These are phyloP conservation scores for Diaporthe sp. DNA, from an alignment of 2,329 filamentous ascomycete genomes.

Conservation along the genomic window DNA sequence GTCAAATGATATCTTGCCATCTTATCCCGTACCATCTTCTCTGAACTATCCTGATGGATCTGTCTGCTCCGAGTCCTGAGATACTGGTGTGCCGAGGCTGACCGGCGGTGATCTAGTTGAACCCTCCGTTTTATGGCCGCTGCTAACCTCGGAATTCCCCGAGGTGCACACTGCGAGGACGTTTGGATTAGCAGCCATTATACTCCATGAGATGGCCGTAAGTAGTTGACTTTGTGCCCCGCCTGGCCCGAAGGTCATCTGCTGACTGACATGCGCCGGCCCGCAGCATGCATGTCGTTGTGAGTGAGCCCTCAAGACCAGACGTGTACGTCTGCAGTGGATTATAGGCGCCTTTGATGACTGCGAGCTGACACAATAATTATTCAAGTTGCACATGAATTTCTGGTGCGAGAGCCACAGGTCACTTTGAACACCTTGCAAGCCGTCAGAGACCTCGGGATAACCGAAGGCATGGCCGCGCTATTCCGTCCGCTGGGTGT, in stretches of 20 bases:
- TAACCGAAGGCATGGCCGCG: neutral
- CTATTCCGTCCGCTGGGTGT: neutral
- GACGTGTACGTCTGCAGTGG: neutral
- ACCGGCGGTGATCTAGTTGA: neutral
- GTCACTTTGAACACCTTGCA: neutral
- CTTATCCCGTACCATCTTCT: too few species aligned
- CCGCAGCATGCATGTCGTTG: neutral
- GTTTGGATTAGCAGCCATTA: neutral
- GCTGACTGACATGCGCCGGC: neutral
- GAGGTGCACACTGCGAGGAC: neutral
- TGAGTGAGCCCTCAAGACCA: neutral
- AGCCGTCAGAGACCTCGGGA: neutral
- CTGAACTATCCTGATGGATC: too few species aligned
- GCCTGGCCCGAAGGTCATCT: too few species aligned
- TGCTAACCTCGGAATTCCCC: neutral
- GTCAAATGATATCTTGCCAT: too few species aligned
- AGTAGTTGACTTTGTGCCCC: neutral
- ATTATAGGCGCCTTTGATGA: neutral
- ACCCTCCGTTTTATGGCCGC: neutral
- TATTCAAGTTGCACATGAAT: neutral
- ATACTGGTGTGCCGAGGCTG: neutral
- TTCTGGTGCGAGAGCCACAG: neutral
- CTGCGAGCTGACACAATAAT: neutral
- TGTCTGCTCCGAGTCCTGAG: neutral
- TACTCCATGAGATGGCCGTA: conserved; percentile 4